phyloP scores from a whole-genome alignment of 2,329 filamentous ascomycete genomes.

The Alternaria gansuensis region DNA sequence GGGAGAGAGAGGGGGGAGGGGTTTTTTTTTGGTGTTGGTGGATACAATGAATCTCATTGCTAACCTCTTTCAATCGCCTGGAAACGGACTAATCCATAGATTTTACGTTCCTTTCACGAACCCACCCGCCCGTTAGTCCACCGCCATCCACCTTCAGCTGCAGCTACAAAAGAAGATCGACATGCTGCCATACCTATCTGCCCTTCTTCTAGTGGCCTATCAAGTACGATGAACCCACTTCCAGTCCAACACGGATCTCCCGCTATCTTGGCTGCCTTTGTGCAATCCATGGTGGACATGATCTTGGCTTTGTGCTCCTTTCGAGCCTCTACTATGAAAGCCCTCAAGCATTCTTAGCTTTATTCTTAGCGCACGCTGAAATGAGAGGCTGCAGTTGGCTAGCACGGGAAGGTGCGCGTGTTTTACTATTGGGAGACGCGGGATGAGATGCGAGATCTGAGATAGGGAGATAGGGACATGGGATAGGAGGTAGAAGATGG shows the following conservation, averaged over 20 bases:
- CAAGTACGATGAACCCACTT: background rate
- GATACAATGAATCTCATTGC: slow-evolving; percentile 1
- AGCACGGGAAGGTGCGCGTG: background rate
- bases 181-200: too few relatives aligned
- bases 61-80: background rate
- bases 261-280: background rate
- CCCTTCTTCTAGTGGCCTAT: too few relatives aligned
- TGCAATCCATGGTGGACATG: background rate
- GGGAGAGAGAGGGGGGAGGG: too few relatives aligned
- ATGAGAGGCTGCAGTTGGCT: background rate
- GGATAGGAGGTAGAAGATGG: too few relatives aligned
- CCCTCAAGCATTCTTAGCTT: background rate
- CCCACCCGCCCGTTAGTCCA: background rate
- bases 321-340: too few relatives aligned
- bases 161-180: background rate
- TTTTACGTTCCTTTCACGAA: background rate
- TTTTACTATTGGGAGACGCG: background rate
- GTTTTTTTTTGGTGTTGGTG: background rate
- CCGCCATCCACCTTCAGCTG: too few relatives aligned
- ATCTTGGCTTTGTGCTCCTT: background rate
- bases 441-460: too few relatives aligned
- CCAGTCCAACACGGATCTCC: background rate
- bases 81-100: background rate
- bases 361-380: background rate
- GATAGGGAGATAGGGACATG: too few relatives aligned